phyloP scores from a whole-genome alignment of 2,329 filamentous ascomycete genomes.

The Stemphylium lycopersici region DNA sequence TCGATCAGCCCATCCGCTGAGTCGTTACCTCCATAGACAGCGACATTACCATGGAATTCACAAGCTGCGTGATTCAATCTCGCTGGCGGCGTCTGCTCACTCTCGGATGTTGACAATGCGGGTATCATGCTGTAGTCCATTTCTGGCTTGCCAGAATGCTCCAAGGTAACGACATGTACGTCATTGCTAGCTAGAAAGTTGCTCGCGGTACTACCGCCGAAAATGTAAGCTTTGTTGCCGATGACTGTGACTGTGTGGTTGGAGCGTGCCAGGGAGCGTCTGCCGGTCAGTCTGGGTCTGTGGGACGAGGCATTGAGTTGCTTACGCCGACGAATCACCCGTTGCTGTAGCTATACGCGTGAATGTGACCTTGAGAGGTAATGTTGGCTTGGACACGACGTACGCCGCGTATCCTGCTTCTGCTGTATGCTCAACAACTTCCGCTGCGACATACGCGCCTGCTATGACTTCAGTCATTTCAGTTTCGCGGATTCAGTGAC shows the following conservation, averaged over 20 bases:
- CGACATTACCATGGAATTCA: constrained; percentile 47
- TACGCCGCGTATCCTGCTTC: constrained; percentile 51
- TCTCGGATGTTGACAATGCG: constrained; percentile 44
- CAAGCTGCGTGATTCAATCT: constrained; percentile 51
- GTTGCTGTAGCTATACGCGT: constrained; percentile 48
- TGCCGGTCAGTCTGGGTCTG: constrained; percentile 16
- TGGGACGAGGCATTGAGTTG: neutral
- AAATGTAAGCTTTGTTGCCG: constrained; percentile 53
- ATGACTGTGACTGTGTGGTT: constrained; percentile 51
- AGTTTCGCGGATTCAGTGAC: neutral
- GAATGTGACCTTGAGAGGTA: constrained; percentile 52
- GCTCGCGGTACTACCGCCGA: constrained; percentile 49
- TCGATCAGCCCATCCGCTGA: constrained; percentile 41
- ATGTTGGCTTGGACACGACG: constrained; percentile 51
- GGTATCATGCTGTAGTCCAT: constrained; percentile 52
- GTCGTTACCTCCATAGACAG: constrained; percentile 50
- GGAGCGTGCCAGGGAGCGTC: constrained; percentile 40
- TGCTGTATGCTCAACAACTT: constrained; percentile 50
- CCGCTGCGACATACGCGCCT: constrained; percentile 45
- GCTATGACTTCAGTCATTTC: constrained; percentile 51
- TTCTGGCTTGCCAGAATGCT: constrained; percentile 39
- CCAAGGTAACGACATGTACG: constrained; percentile 49
- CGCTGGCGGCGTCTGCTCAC: constrained; percentile 40
- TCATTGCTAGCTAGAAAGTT: constrained; percentile 51
- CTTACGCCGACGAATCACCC: constrained; percentile 42